Base-by-base conservation (phyloP, 2,329 filamentous ascomycete species). In the Monosporascus sp. region DNA sequence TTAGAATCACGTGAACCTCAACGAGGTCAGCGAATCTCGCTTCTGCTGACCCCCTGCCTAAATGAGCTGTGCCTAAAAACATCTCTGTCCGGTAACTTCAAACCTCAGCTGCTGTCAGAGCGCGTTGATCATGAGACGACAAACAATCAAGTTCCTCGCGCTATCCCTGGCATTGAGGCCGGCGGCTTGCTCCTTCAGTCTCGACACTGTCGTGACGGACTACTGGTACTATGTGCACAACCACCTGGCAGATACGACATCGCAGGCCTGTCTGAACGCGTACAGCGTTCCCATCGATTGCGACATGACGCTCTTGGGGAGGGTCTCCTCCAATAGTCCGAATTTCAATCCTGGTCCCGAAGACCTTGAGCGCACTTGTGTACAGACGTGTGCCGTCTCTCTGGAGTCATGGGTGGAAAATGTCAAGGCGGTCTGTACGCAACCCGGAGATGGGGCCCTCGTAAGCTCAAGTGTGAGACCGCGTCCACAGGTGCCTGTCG, bases 131-230 rank as follows among this genome's bases (percentile, higher is more conserved):
- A 14, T 14, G 31, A 35, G 31, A 14, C 9, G 31, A 35, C 31
- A 5, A 14, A 5, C 31, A 35, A 35, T 2, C 31, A 35, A 11
- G 31, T 35, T 35, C 31, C 9, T 14, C 9, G 31, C 9, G 11
- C 4, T 35, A 11, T 35, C 31, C 31, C 31, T 35, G 31, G 31
- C 31, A 35, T 35, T 31, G 31, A 35, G 31, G n/a, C 56, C 43
- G 9, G 54, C 51, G n/a, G n/a, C 51, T 5, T 49, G 49, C 50
- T 80, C 54, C 63, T 71, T 68, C 58, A 65, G 59, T 43, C 63
- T 69, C 51, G 58, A 69, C 51, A 60, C 53, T 28, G 55, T 58
- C 49, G 64, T 64, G 24, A 62, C 58, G 31, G 65, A 64, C 49
- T 54, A 37, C 14, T 68, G 64, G 65, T 61, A 63, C 53, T 68